These are phyloP conservation scores for Brassica juncea DNA, from an alignment of 345 rosid species.

Conservation along the genomic window DNA sequence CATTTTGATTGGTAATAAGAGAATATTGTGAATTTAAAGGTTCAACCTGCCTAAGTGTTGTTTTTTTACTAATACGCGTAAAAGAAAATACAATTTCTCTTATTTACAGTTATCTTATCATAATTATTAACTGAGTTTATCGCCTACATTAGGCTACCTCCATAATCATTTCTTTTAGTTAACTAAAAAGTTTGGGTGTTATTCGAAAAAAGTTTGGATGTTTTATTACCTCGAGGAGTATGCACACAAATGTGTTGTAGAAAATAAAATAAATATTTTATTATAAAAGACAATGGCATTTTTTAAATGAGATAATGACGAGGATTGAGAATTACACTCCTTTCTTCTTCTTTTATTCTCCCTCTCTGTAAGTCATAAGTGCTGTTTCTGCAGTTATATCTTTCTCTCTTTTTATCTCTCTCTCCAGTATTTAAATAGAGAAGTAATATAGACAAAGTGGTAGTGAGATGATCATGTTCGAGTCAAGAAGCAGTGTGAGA, in stretches of 20 bases:
- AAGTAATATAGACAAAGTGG: conserved; percentile 13
- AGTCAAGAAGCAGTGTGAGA: conserved; percentile 48
- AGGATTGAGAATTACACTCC: not conserved
- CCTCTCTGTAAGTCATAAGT: conserved; percentile 1
- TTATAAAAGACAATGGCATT: conserved; percentile 6
- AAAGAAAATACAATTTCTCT: not conserved
- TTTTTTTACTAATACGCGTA: not conserved
- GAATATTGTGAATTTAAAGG: no score
- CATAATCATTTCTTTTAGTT: not conserved
- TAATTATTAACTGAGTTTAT: not conserved
- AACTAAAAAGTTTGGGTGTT: not conserved
- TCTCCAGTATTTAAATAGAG: conserved; percentile 36
- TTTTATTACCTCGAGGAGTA: not conserved
- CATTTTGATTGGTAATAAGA: no score
- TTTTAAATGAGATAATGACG: conserved; percentile 4
- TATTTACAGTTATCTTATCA: not conserved
- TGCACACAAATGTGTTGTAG: conserved; percentile 2
- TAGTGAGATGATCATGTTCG: conserved; percentile 36
- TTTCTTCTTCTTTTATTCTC: not conserved
- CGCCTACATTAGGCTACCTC: not conserved
- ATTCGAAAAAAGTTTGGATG: not conserved
- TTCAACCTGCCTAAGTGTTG: no score
- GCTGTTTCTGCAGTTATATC: conserved; percentile 4
- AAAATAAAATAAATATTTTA: not conserved
- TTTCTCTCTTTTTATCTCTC: conserved; percentile 2